phyloP scores from a whole-genome alignment of 2,329 filamentous ascomycete species.

The Tolypocladium tundrense region DNA sequence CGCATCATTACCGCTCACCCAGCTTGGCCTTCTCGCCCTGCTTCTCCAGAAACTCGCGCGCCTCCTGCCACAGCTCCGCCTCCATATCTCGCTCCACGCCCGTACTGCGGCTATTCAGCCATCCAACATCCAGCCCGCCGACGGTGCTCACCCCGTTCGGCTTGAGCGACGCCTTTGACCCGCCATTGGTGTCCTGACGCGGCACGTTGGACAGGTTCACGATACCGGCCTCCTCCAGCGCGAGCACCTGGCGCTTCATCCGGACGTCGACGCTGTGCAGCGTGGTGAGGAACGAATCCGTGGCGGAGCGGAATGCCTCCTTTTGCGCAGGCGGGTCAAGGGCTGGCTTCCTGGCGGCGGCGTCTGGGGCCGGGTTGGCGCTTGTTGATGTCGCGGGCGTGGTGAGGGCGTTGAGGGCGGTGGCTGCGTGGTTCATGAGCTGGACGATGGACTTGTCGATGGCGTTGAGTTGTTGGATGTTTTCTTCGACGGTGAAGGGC shows the following conservation, averaged over 20 bases:
- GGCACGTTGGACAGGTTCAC: constrained; percentile 37
- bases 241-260: constrained; percentile 58
- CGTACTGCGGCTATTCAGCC: constrained; percentile 77
- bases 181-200: constrained; percentile 20
- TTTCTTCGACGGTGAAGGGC: constrained; percentile 64
- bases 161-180: constrained; percentile 35
- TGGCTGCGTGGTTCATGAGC: constrained; percentile 33
- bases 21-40: constrained; percentile 9
- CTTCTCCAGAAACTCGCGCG: constrained; percentile 25
- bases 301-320: constrained; percentile 46
- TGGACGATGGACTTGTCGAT: constrained; percentile 54
- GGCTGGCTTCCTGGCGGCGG: constrained; percentile 9
- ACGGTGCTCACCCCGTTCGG: constrained; percentile 46
- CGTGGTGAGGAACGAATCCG: constrained; percentile 58
- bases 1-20: not conserved
- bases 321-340: constrained; percentile 40
- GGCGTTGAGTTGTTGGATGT: constrained; percentile 68
- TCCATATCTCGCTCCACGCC: constrained; percentile 78
- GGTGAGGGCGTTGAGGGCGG: constrained; percentile 34
- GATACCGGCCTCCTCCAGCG: constrained; percentile 72
- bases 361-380: constrained; percentile 6
- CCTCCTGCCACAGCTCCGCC: constrained; percentile 58
- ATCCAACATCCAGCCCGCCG: constrained; percentile 68
- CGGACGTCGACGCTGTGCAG: constrained; percentile 66
- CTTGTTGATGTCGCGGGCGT: constrained; percentile 13